Conservation (phyloP, 2,329 filamentous ascomycete genomes). For the Tolypocladium inflatum region DNA sequence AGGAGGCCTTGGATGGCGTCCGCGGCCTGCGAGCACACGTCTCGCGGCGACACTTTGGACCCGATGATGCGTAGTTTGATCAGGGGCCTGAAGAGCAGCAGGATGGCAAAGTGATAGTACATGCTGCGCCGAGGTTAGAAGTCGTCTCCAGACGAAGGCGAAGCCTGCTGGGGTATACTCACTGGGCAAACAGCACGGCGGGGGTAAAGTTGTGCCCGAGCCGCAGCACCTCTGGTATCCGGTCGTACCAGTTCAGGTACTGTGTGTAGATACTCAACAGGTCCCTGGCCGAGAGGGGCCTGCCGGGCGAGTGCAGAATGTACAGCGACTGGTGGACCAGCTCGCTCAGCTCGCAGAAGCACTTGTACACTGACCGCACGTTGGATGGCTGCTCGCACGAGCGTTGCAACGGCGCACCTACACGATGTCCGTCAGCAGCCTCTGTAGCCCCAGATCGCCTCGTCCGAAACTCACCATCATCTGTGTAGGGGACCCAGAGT, state of each 20-base stretch:
- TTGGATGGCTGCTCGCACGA: slow-evolving; percentile 56
- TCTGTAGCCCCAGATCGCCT: neutral
- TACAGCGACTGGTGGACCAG: slow-evolving; percentile 64
- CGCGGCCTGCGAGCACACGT: slow-evolving; percentile 55
- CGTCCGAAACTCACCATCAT: slow-evolving; percentile 37
- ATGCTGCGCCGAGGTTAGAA: slow-evolving; percentile 34
- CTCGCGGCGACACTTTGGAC: slow-evolving; percentile 52
- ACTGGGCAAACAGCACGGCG: slow-evolving; percentile 67
- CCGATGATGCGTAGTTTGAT: slow-evolving; percentile 56
- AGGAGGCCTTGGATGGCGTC: slow-evolving; percentile 49
- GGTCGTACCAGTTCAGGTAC: slow-evolving; percentile 63
- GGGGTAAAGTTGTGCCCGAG: slow-evolving; percentile 63
- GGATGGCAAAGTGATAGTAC: slow-evolving; percentile 62
- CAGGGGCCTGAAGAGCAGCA: slow-evolving; percentile 65
- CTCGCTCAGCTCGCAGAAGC: slow-evolving; percentile 64
- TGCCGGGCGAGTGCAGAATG: slow-evolving; percentile 61
- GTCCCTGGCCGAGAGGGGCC: slow-evolving; percentile 52
- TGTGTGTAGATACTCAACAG: slow-evolving; percentile 56
- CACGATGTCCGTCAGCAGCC: neutral
- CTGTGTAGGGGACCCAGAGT: slow-evolving; percentile 49
- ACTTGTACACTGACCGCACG: slow-evolving; percentile 57
- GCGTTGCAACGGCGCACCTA: slow-evolving; percentile 42
- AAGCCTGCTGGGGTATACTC: slow-evolving; percentile 22
- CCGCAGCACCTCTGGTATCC: slow-evolving; percentile 53
- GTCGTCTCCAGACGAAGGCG: neutral